Percentiles rank a stretch among this genome's conserved stretches.
phyloP scores from a whole-genome alignment of 2,329 filamentous ascomycete genomes.

The Colletotrichum cereale region DNA sequence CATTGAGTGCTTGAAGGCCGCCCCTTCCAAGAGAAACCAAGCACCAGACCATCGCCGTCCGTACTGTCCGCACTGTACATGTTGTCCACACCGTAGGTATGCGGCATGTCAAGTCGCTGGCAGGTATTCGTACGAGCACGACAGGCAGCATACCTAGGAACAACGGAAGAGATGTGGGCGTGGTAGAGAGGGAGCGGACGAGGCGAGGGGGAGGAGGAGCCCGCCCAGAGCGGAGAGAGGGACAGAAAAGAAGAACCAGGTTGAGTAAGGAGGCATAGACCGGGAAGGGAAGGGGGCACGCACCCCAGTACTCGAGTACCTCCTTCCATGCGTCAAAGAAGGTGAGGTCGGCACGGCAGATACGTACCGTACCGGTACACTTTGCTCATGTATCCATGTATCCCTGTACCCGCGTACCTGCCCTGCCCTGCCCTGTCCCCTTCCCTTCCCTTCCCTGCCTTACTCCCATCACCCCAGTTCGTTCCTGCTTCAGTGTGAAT shows the following conservation, averaged over 20 bases:
- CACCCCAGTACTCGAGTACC: constrained; percentile 15
- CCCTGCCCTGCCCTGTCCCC: background rate
- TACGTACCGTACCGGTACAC: background rate
- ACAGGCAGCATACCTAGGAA: background rate
- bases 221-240: background rate
- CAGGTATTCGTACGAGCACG: background rate
- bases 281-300: constrained; percentile 13
- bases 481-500: constrained; percentile 38
- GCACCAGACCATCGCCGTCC: background rate
- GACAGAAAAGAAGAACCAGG: constrained; percentile 13
- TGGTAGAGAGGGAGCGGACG: constrained; percentile 12
- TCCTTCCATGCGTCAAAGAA: constrained; percentile 8
- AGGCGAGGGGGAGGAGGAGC: background rate
- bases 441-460: background rate
- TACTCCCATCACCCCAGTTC: constrained; percentile 22
- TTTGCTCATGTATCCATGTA: background rate
- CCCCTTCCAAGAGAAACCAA: constrained; percentile 9
- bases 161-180: background rate
- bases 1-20: background rate
- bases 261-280: constrained; percentile 1
- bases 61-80: background rate
- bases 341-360: constrained; percentile 4
- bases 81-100: background rate
- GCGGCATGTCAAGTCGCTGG: background rate
- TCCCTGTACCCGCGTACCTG: background rate